Evolutionary conservation across 2,329 filamentous ascomycete species (phyloP).

Genomic region (Phyllosticta citribraziliensis): DNA sequence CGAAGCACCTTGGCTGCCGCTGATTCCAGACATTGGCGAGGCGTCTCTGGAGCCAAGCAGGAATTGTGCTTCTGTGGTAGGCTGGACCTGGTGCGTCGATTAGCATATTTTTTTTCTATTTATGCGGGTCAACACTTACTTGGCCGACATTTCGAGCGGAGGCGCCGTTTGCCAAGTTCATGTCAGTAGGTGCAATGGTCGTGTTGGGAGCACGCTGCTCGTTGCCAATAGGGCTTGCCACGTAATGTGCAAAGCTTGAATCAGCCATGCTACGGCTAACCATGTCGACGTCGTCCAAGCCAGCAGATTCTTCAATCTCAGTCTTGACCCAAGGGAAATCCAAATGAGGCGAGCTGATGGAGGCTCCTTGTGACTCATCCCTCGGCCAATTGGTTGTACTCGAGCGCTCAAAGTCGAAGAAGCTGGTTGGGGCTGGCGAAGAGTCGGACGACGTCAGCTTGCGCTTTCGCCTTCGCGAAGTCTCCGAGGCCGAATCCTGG

Average conservation of each 20-base stretch:
- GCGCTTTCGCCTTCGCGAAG: slow-evolving; percentile 30
- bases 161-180: background rate
- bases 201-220: slow-evolving; percentile 38
- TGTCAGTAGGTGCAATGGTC: background rate
- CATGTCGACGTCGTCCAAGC: slow-evolving; percentile 28
- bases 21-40: slow-evolving; percentile 9
- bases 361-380: background rate
- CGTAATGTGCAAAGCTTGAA: slow-evolving; percentile 40
- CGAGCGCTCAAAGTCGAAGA: background rate
- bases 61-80: background rate
- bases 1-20: background rate
- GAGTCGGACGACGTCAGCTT: slow-evolving; percentile 29
- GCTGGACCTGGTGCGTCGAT: background rate
- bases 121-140: background rate
- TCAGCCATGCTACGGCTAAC: slow-evolving; percentile 38
- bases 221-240: slow-evolving; percentile 38
- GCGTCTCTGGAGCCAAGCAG: slow-evolving; percentile 7
- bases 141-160: background rate
- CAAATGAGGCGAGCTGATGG: slow-evolving; percentile 15
- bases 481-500: slow-evolving; percentile 33
- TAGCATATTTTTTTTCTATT: background rate
- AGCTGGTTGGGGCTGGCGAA: slow-evolving; percentile 17
- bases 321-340: slow-evolving; percentile 1
- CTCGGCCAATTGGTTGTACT: slow-evolving; percentile 13
- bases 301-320: background rate